Base-by-base conservation (phyloP, 1,284 basidiomycete genomes). In the Ceratobasidium sp. region DNA sequence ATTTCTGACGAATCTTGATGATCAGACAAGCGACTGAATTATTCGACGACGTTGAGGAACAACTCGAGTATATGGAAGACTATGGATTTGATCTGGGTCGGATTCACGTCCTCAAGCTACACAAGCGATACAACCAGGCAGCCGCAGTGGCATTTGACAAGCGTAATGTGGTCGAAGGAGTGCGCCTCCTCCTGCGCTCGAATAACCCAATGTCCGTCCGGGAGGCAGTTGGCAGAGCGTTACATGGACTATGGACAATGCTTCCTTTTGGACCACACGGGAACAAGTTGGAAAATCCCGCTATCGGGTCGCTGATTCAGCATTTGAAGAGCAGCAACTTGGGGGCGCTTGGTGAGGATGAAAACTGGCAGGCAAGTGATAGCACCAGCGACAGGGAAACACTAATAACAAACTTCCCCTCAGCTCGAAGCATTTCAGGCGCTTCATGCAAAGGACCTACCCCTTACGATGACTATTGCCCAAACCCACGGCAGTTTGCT, bases 61-160 rank as follows among this genome's bases (percentile, higher is more conserved):
- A 83, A 81, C 71, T 88, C 7, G 82, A 85, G 47, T 90, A 86
- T 70, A 80, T 87, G 52, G 83, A 87, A 68, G 82, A 85, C 13
- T 83, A 81, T 55, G 83, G 82, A 25, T 79, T 90, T 4, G 83
- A 86, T 69, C 73, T 82, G 15, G 82, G 84, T 12, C 82, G 79
- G n/a, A 84, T 83, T 0, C 75, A 76, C 0, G 74, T 89, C 7
- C 79, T 89, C n/a, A 80, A 83, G 54, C 75, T 78, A 3, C 77
- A 81, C 2, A 82, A 81, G 3, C 77, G 80, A 70, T 80, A 77
- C 50, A 68, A 74, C 0, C 85, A 89, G 32, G 88, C 87, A 0
- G 88, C 87, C 0, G 80, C 85, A 15, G 74, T 88, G 17, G 83
- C 87, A 72, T 74, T 86, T 1, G 74, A 75, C 83, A 87, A 75